Evolutionary conservation across 2,329 filamentous ascomycete species (phyloP), one percentile per base, ranked within the genome.

Genomic region (Diplodia scrobiculata): DNA sequence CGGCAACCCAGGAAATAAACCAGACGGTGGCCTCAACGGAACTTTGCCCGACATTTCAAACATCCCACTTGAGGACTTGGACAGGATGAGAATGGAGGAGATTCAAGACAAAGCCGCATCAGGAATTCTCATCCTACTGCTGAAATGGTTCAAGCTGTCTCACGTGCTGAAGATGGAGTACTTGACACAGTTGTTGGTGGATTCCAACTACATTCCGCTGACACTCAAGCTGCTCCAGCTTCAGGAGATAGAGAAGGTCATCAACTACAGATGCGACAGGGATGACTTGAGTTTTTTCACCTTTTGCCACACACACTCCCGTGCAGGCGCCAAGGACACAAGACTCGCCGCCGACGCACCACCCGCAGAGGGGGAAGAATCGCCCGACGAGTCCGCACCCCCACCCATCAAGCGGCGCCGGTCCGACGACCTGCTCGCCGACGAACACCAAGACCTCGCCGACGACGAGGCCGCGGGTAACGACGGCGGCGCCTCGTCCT

Each of bases 151-250:
- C 72, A 96, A 97, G 76, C 82, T 96, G 64, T 97, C 92, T 67
- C 95, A 99, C 75, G 86, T 98, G 32, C 82, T 99, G 70, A 97
- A 97, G 75, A 97, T 95, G 71, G 95, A 99, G 78, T 98, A 97
- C 73, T 81, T 99, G 73, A 94, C 92, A 0, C 95, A 99, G 74
- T 84, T 99, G 2, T 82, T 99, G 11, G 84, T 99, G 32, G 95
- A 99, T 77, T 95, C 92, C 3, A 98, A 97, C 76, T 99, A 97
- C 76, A 84, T 99, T 6, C 94, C 94, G 0, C 82, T 99, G 34
- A 90, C 97, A 27, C 81, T 99, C 36, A 98, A 98, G 79, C 86
- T 97, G 58, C 93, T 97, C 76, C 92, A 94, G 59, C 89, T 97
- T 73, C 93, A 97, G 76, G 96, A 99, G 69, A 88, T 97, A 41